Evolutionary conservation across 805 yeast species (phyloP).

Genomic region (Metschnikowia santaceciliae): DNA sequence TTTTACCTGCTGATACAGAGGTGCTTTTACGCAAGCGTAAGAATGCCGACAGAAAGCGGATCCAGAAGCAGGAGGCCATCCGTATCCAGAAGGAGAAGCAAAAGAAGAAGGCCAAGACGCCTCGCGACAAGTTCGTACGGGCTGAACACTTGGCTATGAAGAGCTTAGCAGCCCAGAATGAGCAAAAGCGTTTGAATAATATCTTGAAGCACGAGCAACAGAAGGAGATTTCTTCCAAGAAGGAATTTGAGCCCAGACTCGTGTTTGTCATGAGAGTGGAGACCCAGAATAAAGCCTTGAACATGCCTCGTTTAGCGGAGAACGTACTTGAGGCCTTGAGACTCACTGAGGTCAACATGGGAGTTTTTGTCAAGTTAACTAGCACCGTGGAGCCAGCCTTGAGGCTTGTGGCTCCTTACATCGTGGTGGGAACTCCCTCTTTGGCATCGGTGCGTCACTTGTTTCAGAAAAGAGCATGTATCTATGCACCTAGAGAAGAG

Average conservation of each 20-base stretch:
- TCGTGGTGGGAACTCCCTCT: slow-evolving; percentile 73
- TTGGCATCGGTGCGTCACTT: slow-evolving; percentile 65
- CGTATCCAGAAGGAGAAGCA: slow-evolving; percentile 42
- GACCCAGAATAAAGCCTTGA: slow-evolving; percentile 56
- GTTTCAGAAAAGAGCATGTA: slow-evolving; percentile 72
- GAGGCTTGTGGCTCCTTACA: slow-evolving; percentile 66
- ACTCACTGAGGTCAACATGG: slow-evolving; percentile 56
- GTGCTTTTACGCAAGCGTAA: slow-evolving; percentile 74
- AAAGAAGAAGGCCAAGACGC: slow-evolving; percentile 35
- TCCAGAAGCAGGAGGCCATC: slow-evolving; percentile 69
- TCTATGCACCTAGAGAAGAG: slow-evolving; percentile 17
- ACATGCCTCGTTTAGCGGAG: slow-evolving; percentile 60
- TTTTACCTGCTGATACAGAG: slow-evolving; percentile 69
- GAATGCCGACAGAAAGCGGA: slow-evolving; percentile 66
- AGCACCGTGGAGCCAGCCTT: slow-evolving; percentile 57
- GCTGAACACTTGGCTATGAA: slow-evolving; percentile 72
- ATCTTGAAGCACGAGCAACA: slow-evolving; percentile 49
- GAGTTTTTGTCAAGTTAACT: slow-evolving; percentile 67
- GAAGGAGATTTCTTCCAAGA: slow-evolving; percentile 10
- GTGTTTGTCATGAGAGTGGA: slow-evolving; percentile 65
- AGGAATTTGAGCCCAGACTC: slow-evolving; percentile 35
- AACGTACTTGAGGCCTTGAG: slow-evolving; percentile 60
- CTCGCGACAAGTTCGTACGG: slow-evolving; percentile 58
- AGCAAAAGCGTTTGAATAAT: slow-evolving; percentile 62
- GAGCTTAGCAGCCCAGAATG: slow-evolving; percentile 62